Conservation (phyloP, 768 basidiomycete species). For the Dentipellis fragilis region DNA sequence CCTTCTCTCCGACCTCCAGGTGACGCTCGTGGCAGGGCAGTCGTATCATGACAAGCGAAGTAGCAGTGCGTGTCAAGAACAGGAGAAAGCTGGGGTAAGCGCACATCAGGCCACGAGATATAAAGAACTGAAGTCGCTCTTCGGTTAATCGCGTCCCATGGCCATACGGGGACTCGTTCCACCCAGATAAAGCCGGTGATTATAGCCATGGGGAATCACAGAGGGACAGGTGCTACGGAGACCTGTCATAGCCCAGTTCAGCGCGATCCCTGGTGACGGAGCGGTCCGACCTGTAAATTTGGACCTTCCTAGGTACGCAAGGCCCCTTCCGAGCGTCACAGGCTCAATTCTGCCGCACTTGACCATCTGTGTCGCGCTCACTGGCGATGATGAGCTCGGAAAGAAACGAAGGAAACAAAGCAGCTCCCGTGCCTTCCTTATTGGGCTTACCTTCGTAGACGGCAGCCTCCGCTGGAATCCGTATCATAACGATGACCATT, state of each 20-base stretch:
- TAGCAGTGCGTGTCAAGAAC: too few species aligned
- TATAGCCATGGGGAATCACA: not conserved
- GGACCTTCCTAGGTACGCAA: not conserved
- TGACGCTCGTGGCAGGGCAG: too few species aligned
- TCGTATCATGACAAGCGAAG: too few species aligned
- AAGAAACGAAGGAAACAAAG: conserved; percentile 12
- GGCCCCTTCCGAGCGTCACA: not conserved
- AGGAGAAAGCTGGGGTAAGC: too few species aligned
- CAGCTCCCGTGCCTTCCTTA: conserved; percentile 4
- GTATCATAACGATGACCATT: not conserved
- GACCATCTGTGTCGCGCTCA: too few species aligned
- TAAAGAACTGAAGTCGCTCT: not conserved
- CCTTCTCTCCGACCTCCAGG: too few species aligned
- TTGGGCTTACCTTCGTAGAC: not conserved
- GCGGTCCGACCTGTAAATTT: not conserved
- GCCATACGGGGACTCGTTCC: not conserved
- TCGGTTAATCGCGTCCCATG: not conserved
- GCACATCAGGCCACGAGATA: not conserved
- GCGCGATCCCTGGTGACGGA: not conserved
- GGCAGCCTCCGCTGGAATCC: not conserved
- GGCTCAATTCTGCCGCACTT: not conserved
- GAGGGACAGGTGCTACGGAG: not conserved
- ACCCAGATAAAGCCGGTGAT: not conserved
- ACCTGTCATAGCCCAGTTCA: not conserved
- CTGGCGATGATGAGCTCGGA: conserved; percentile 1